Evolutionary conservation across 164 flowering plant genomes (phyloP).

Genomic region (Stephania cephalantha): DNA sequence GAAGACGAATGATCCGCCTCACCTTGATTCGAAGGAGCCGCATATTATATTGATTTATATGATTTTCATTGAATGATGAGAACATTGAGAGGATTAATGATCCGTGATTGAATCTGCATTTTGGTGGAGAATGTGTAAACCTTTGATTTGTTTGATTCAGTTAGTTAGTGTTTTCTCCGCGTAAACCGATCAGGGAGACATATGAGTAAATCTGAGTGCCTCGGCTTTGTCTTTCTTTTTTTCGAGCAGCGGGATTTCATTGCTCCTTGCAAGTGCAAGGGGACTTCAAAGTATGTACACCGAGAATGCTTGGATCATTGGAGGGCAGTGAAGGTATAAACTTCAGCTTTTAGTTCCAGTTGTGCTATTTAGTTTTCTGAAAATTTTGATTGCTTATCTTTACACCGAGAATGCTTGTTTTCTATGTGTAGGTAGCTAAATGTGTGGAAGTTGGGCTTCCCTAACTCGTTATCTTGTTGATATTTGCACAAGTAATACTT

Average conservation of each 20-base stretch:
- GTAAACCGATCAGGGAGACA: not conserved
- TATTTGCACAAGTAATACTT: too few species aligned
- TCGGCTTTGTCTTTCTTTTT: not conserved
- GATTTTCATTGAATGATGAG: too few species aligned
- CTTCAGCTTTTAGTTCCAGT: not conserved
- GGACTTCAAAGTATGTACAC: slow-evolving; percentile 91
- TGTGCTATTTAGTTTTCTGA: not conserved
- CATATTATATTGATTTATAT: too few species aligned
- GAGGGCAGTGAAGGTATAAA: slow-evolving; percentile 77
- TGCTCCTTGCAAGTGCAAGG: slow-evolving; percentile 98
- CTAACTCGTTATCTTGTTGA: too few species aligned
- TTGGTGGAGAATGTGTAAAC: not conserved
- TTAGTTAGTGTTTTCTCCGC: too few species aligned
- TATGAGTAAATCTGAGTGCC: not conserved
- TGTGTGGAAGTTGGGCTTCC: too few species aligned
- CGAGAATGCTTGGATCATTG: slow-evolving; percentile 95
- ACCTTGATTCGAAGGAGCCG: too few species aligned
- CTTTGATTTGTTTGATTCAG: not conserved
- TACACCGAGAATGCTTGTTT: too few species aligned
- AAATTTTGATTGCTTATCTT: too few species aligned
- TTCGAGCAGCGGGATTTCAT: slow-evolving; percentile 90
- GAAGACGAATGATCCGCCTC: too few species aligned
- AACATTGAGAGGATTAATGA: not conserved
- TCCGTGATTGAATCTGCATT: too few species aligned
- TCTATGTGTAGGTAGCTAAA: too few species aligned